Evolutionary conservation across 2,329 filamentous ascomycete genomes (phyloP).

Genomic region (Apiospora phragmitis): DNA sequence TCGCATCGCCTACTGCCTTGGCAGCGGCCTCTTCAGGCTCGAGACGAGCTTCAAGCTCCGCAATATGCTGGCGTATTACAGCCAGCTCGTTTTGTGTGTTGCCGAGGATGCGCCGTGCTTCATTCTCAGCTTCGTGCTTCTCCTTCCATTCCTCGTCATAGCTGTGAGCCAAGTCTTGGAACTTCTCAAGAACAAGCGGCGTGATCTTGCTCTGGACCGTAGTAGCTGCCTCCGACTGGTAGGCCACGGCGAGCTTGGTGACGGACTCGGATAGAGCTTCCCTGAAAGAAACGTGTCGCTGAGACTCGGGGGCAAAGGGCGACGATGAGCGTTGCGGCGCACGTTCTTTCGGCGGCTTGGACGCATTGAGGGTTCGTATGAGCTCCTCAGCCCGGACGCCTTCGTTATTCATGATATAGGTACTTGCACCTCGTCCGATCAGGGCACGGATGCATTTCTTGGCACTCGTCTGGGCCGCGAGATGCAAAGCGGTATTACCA

Average conservation of each 20-base stretch:
- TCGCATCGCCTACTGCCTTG: conserved; percentile 53
- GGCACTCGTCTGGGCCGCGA: conserved; percentile 78
- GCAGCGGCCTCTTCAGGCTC: conserved; percentile 56
- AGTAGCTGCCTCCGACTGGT: conserved; percentile 66
- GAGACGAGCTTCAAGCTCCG: conserved; percentile 55
- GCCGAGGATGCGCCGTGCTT: conserved; percentile 64
- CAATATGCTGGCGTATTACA: conserved; percentile 58
- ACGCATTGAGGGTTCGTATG: conserved; percentile 73
- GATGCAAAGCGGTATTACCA: conserved; percentile 81
- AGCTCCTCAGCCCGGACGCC: conserved; percentile 84
- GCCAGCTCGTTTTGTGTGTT: conserved; percentile 70
- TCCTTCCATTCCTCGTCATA: conserved; percentile 77
- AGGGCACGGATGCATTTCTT: conserved; percentile 84
- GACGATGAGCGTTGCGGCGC: conserved; percentile 75
- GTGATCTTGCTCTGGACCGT: conserved; percentile 70
- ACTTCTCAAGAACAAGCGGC: conserved; percentile 69
- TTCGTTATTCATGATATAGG: conserved; percentile 78
- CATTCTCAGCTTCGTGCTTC: conserved; percentile 68
- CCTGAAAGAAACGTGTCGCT: conserved; percentile 54
- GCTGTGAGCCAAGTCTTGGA: conserved; percentile 66
- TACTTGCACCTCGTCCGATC: conserved; percentile 76
- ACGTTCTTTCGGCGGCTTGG: conserved; percentile 61
- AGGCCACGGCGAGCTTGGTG: conserved; percentile 42
- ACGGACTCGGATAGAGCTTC: conserved; percentile 48
- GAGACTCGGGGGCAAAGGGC: conserved; percentile 64